Base-by-base conservation (phyloP, 306 rosid genomes). In the Dryas octopetala region DNA sequence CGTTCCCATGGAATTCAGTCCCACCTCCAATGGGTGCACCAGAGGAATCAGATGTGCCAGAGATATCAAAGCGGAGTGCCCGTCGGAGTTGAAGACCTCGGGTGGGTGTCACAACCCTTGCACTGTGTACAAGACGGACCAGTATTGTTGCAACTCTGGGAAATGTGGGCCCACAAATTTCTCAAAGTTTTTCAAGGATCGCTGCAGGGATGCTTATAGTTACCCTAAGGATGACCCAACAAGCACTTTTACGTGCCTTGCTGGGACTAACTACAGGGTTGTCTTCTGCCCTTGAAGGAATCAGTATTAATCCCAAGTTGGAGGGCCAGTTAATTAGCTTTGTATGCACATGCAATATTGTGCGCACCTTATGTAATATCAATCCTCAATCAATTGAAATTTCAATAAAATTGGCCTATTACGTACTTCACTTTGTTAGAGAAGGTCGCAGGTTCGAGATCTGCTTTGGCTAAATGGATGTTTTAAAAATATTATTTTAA, bases 81-180 rank as follows among this genome's bases (percentile, higher is more conserved):
- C 91, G 38, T 32, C 38, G 38, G 52, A 66, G 60, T 8, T 91
- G 40, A 81, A 76, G 60, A 82, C 76, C 43, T 47, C 62, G 0
- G 91, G 89, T 2, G 95, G 97, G 0, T 91, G 97, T 41, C 74
- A 78, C 46, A 65, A 65, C 32, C 82, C 82, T 0, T 78, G 77
- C 9, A 78, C 82, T 13, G 77, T 78, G 16, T 78, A 62, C 52
- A 63, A 64, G 23, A 78, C 82, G 40, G 13, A 54, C 16, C 50
- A 67, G n/a, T 68, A 66, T 46, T 67, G 74, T 17, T 67, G 74
- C 58, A 66, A 55, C 1, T 16, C 4, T 4, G 41, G 63, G 6
- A 6, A 3, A 0, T 59, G 63, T 23, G 63, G 63, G 12, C 41
- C 63, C 1, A 12, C 9, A 1, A 43, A 61, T 7, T 32, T 11